These are phyloP conservation scores for Ceratocystis colombiana DNA, from an alignment of 2,329 filamentous ascomycete species.

Conservation along the genomic window DNA sequence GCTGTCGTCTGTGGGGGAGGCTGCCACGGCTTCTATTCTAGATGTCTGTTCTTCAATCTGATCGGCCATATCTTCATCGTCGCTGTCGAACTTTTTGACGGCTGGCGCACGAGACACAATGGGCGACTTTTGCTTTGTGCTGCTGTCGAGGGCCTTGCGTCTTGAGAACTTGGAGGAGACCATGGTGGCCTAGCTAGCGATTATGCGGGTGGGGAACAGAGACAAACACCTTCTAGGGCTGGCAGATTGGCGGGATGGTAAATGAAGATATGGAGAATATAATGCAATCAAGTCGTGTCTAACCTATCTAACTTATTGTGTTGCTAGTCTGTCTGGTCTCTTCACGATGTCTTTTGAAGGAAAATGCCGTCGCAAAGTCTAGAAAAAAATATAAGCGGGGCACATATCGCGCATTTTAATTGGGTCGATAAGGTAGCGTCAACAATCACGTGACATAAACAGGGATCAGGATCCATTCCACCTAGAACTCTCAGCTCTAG, in stretches of 20 bases:
- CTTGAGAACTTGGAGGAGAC: slow-evolving; percentile 22
- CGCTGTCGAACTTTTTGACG: slow-evolving; percentile 24
- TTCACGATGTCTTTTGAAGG: not conserved
- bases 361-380: slow-evolving; percentile 5
- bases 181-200: not conserved
- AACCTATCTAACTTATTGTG: too few relatives aligned
- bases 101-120: not conserved
- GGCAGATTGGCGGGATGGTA: not conserved
- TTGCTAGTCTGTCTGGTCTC: not conserved
- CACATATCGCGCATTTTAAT: not conserved
- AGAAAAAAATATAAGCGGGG: slow-evolving; percentile 11
- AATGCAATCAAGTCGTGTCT: too few relatives aligned
- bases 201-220: not conserved
- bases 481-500: not conserved
- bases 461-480: not conserved
- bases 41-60: not conserved
- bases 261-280: too few relatives aligned
- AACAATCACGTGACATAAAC: not conserved
- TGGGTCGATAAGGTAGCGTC: not conserved
- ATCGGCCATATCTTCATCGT: slow-evolving; percentile 19
- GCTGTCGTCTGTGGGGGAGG: not conserved
- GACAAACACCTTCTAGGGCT: not conserved
- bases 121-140: not conserved
- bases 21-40: not conserved
- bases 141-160: slow-evolving; percentile 24